Conservation (phyloP, 2,329 filamentous ascomycete species). For the Ophiostoma fasciatum region DNA sequence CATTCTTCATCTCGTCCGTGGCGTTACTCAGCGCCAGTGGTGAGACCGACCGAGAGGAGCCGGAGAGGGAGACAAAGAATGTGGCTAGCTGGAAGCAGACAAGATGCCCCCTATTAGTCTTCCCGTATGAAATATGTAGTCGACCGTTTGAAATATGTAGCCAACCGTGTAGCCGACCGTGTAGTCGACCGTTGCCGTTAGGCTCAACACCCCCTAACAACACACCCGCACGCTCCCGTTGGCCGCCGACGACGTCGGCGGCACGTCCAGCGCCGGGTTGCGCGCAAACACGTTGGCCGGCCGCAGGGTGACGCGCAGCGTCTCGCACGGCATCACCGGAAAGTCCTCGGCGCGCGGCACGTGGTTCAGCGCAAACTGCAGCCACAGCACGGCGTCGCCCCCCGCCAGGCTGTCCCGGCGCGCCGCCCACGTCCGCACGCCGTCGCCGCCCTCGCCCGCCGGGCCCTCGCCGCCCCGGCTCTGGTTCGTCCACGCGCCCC, state of each 20-base stretch:
- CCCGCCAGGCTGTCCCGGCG: constrained; percentile 23
- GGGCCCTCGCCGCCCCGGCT: constrained; percentile 25
- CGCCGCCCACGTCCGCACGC: constrained; percentile 19
- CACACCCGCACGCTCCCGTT: constrained; percentile 22
- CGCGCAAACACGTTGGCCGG: constrained; percentile 38
- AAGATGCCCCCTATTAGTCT: no score
- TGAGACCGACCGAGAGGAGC: no score
- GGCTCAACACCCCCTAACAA: no score
- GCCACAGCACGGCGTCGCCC: constrained; percentile 36
- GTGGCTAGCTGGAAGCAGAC: no score
- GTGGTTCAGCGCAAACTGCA: constrained; percentile 47
- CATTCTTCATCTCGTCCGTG: no score
- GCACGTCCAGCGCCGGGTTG: constrained; percentile 36
- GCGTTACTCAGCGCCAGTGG: no score
- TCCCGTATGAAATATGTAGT: no score
- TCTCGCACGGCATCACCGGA: constrained; percentile 53
- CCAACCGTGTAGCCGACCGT: no score
- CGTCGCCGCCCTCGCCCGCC: constrained; percentile 28
- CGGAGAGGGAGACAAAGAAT: no score
- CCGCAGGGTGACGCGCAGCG: constrained; percentile 33
- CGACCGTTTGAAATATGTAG: no score
- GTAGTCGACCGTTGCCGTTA: no score
- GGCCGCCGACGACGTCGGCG: constrained; percentile 26
- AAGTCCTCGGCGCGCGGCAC: constrained; percentile 52
- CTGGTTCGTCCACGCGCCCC: constrained; percentile 30